Evolutionary conservation across 441 rosid genomes (phyloP).

Genomic region (Omphalea diandra): DNA sequence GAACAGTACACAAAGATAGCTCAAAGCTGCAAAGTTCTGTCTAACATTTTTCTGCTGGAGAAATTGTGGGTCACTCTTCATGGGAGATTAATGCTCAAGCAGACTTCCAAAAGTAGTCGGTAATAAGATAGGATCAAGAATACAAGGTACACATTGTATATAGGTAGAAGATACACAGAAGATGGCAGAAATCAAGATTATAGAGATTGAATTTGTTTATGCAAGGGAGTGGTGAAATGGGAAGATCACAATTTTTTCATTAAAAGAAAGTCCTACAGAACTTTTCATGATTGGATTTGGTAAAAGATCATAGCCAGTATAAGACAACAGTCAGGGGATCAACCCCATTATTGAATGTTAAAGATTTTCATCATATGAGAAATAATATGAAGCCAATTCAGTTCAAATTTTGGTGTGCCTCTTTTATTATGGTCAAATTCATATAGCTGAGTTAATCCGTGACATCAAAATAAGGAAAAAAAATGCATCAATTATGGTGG

Average conservation of each 20-base stretch:
- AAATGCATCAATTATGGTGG: no score
- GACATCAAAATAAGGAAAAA: no score
- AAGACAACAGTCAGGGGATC: constrained; percentile 10
- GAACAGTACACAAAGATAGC: constrained; percentile 3
- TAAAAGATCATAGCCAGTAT: neutral
- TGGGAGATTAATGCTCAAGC: constrained; percentile 18
- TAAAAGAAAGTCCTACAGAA: neutral
- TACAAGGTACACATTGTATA: neutral
- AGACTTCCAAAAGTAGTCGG: neutral
- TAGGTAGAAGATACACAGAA: neutral
- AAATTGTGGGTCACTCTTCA: neutral
- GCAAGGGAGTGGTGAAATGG: neutral
- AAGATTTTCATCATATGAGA: neutral
- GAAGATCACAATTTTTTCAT: neutral
- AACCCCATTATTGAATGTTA: constrained; percentile 14
- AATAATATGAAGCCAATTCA: neutral
- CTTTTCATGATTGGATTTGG: constrained; percentile 14
- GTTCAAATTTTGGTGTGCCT: neutral
- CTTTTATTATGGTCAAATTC: no score
- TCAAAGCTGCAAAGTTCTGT: constrained; percentile 21
- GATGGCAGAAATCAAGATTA: neutral
- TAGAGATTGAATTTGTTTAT: neutral
- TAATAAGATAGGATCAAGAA: neutral
- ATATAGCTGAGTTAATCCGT: no score
- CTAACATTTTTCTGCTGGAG: no score